phyloP scores from a whole-genome alignment of 148 eudicot genomes.

The Pouteria glomerata region DNA sequence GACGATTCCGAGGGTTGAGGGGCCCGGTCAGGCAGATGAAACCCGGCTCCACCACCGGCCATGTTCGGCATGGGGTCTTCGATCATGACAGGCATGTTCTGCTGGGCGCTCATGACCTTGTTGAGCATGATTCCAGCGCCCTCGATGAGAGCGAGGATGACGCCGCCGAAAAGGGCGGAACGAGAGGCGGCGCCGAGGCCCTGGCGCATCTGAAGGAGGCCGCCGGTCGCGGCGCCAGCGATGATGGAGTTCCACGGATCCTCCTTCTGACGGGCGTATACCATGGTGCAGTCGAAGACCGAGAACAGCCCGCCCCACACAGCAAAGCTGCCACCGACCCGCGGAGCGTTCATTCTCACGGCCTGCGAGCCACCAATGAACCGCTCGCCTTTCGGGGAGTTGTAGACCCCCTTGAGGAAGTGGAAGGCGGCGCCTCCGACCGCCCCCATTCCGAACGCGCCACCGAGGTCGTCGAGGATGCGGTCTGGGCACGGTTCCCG shows the following conservation, averaged over 20 bases:
- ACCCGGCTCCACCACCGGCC: constrained; percentile 13
- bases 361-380: constrained; percentile 44
- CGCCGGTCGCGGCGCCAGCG: constrained; percentile 71
- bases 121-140: constrained; percentile 67
- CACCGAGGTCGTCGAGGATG: constrained; percentile 70
- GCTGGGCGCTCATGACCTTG: constrained; percentile 30
- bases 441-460: constrained; percentile 73
- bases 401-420: constrained; percentile 49
- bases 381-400: constrained; percentile 52
- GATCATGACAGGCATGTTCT: constrained; percentile 24
- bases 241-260: constrained; percentile 80
- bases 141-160: constrained; percentile 49
- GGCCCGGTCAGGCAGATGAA: neutral
- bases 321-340: constrained; percentile 66
- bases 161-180: constrained; percentile 52
- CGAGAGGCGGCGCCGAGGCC: constrained; percentile 38
- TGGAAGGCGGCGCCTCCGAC: constrained; percentile 70
- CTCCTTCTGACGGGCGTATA: constrained; percentile 61
- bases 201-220: constrained; percentile 49
- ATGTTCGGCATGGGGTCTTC: constrained; percentile 39
- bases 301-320: constrained; percentile 79
- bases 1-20: constrained; percentile 1
- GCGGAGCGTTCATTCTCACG: constrained; percentile 56
- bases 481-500: constrained; percentile 83
- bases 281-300: constrained; percentile 57